Conservation (phyloP, 331 rosid genomes). For the Ulmus americana region DNA sequence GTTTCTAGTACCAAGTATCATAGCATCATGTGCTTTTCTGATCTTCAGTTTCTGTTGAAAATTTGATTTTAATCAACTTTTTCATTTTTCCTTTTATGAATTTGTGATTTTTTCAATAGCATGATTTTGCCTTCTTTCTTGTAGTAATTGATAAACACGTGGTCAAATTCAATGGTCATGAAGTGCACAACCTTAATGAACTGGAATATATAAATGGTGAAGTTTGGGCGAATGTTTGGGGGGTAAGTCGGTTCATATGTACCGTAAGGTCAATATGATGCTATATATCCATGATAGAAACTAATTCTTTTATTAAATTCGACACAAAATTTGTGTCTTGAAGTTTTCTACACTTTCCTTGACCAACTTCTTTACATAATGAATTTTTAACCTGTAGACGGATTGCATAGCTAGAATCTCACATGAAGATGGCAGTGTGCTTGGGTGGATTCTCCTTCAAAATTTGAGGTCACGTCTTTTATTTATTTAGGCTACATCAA, state of each 20-base stretch:
- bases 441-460: constrained; percentile 85
- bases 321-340: constrained; percentile 1
- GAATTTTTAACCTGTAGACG: constrained; percentile 36
- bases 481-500: background rate
- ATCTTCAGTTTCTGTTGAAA: too few relatives aligned
- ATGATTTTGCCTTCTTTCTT: constrained; percentile 23
- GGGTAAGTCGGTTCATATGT: constrained; percentile 33
- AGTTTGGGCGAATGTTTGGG: constrained; percentile 82
- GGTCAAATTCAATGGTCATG: constrained; percentile 57
- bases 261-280: background rate
- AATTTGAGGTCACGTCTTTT: constrained; percentile 45
- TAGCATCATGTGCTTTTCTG: background rate
- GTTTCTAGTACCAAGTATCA: background rate
- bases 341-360: constrained; percentile 16
- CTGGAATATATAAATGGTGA: constrained; percentile 76
- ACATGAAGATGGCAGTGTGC: constrained; percentile 52
- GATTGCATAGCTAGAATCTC: constrained; percentile 84
- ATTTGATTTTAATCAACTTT: too few relatives aligned
- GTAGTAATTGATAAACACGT: constrained; percentile 48
- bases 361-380: constrained; percentile 13
- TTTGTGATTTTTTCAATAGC: background rate
- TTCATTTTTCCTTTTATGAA: background rate
- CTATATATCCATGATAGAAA: background rate
- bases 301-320: background rate
- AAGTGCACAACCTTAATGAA: constrained; percentile 76